Percentiles rank a stretch among this genome's conserved stretches.
Evolutionary conservation across 2,329 filamentous ascomycete genomes (phyloP).

Genomic region (Colletotrichum sp.): DNA sequence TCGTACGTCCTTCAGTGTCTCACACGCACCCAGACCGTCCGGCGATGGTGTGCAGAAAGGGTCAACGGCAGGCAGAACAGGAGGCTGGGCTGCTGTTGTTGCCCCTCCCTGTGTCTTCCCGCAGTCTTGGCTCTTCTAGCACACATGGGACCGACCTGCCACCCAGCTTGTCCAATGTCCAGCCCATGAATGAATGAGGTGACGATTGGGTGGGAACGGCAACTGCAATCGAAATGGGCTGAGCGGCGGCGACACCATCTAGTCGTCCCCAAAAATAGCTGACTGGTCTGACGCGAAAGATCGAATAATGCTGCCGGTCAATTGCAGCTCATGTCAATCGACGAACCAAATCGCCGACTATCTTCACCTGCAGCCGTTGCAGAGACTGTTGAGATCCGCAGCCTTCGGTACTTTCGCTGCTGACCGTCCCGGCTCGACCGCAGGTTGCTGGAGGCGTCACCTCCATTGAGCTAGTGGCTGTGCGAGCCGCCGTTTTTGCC

Average conservation of each 20-base stretch:
- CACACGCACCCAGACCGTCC: background rate
- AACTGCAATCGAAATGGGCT: background rate
- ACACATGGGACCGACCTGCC: background rate
- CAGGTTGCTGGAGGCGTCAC: background rate
- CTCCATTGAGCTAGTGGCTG: background rate
- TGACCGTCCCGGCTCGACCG: background rate
- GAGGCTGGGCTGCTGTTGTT: background rate
- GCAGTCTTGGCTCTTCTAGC: background rate
- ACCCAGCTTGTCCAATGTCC: background rate
- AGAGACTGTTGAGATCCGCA: background rate
- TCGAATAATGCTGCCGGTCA: background rate
- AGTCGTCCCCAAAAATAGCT: constrained; percentile 1
- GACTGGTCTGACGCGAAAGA: background rate
- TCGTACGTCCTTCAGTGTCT: background rate
- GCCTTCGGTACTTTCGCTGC: background rate
- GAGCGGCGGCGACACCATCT: background rate
- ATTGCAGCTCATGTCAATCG: background rate
- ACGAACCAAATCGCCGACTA: background rate
- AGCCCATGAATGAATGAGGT: background rate
- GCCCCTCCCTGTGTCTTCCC: background rate
- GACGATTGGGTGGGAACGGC: background rate
- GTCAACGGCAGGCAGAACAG: background rate
- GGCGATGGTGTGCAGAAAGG: background rate
- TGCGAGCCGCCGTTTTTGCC: background rate
- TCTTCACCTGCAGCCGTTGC: background rate